These are phyloP conservation scores for Botryotinia globosa DNA, from an alignment of 2,329 filamentous ascomycete species.

Conservation along the genomic window DNA sequence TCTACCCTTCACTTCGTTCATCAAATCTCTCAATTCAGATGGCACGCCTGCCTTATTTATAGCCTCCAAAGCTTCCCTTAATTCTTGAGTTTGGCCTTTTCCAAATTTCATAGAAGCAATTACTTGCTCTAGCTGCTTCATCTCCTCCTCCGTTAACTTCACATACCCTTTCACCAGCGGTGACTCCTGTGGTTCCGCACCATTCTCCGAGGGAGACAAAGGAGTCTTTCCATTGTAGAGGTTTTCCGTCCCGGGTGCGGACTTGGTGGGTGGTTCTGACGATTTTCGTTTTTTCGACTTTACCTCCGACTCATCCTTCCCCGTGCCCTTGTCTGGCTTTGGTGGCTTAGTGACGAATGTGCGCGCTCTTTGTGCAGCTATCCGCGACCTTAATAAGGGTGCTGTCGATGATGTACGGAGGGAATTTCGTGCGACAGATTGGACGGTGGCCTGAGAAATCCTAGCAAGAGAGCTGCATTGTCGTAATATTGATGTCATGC, in stretches of 20 bases:
- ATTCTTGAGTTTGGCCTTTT: conserved; percentile 57
- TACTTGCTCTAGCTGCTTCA: conserved; percentile 55
- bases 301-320: conserved; percentile 31
- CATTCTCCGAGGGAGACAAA: conserved; percentile 35
- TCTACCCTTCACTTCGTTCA: conserved; percentile 34
- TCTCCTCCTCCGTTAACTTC: conserved; percentile 52
- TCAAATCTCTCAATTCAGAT: conserved; percentile 47
- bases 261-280: conserved; percentile 33
- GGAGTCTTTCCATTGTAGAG: conserved; percentile 45
- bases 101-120: conserved; percentile 56
- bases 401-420: conserved; percentile 43
- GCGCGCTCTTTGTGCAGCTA: conserved; percentile 32
- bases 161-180: conserved; percentile 33
- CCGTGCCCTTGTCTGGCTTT: conserved; percentile 23
- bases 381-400: conserved; percentile 41
- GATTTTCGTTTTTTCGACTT: conserved; percentile 39
- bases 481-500: conserved; percentile 66
- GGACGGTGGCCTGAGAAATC: conserved; percentile 56
- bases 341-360: conserved; percentile 28
- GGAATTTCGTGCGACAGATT: conserved; percentile 49
- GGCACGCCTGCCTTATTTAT: conserved; percentile 70
- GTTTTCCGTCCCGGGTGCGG: conserved; percentile 45
- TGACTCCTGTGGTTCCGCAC: conserved; percentile 34
- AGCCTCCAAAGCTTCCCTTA: conserved; percentile 59
- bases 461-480: conserved; percentile 65